Evolutionary conservation across 2,329 filamentous ascomycete species (phyloP).

Genomic region (Sclerotiophoma versabilis): DNA sequence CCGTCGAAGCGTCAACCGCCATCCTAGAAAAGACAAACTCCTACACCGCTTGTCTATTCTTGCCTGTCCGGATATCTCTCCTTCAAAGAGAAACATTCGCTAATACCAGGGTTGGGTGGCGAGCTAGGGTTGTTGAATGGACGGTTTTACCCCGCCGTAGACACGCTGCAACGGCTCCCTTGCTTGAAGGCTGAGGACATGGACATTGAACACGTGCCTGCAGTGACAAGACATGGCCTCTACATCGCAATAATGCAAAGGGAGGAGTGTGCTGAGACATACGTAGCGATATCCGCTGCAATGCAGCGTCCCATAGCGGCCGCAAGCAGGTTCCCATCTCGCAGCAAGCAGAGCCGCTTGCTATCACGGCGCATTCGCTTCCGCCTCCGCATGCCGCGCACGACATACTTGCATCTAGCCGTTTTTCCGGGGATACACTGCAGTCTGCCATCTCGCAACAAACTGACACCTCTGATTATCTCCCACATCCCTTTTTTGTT

Average conservation of each 20-base stretch:
- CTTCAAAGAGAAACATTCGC: slow-evolving; percentile 25
- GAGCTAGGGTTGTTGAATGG: slow-evolving; percentile 30
- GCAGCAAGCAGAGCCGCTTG: slow-evolving; percentile 40
- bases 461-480: slow-evolving; percentile 24
- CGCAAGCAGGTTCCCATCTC: slow-evolving; percentile 32
- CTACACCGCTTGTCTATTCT: slow-evolving; percentile 48
- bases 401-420: slow-evolving; percentile 44
- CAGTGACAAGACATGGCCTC: slow-evolving; percentile 11
- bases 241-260: slow-evolving; percentile 9
- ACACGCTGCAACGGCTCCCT: slow-evolving; percentile 19
- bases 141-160: slow-evolving; percentile 35
- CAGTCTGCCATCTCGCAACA: slow-evolving; percentile 35
- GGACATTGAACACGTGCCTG: slow-evolving; percentile 12
- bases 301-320: slow-evolving; percentile 38
- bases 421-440: slow-evolving; percentile 38
- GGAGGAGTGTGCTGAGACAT: slow-evolving; percentile 13
- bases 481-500: slow-evolving; percentile 6
- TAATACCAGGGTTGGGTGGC: slow-evolving; percentile 34
- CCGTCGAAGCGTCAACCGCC: slow-evolving; percentile 39
- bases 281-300: slow-evolving; percentile 28
- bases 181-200: slow-evolving; percentile 8
- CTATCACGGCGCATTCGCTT: slow-evolving; percentile 36
- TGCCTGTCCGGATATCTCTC: slow-evolving; percentile 18
- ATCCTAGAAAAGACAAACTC: slow-evolving; percentile 13
- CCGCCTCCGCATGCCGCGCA: slow-evolving; percentile 43